These are phyloP conservation scores for Solanum microdontum DNA, from an alignment of 257 asterid genomes.

Conservation along the genomic window DNA sequence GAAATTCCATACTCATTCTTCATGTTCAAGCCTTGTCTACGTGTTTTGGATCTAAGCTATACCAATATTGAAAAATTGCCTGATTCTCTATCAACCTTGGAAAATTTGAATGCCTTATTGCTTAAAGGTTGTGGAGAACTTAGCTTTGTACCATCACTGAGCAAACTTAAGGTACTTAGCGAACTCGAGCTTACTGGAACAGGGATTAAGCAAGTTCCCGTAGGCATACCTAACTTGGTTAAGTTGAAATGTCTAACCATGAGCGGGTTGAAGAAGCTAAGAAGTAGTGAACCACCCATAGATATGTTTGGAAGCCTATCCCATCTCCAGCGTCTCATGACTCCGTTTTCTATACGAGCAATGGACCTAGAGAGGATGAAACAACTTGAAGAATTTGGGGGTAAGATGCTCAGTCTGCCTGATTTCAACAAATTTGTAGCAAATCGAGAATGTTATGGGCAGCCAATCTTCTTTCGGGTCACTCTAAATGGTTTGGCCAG, in stretches of 20 bases:
- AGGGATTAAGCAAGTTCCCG: background rate
- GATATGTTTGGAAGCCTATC: background rate
- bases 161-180: background rate
- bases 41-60: background rate
- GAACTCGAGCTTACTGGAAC: background rate
- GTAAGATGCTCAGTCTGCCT: background rate
- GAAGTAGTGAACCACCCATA: background rate
- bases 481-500: background rate
- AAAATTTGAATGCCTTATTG: background rate
- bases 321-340: background rate
- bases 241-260: background rate
- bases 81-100: background rate
- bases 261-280: background rate
- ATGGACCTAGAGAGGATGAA: background rate
- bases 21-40: background rate
- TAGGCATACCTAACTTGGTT: background rate
- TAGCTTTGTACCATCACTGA: background rate
- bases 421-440: background rate
- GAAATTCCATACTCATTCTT: background rate
- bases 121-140: background rate
- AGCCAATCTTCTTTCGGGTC: background rate
- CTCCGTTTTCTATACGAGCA: background rate
- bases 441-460: background rate
- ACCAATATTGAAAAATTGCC: background rate
- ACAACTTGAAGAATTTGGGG: background rate